phyloP scores from a whole-genome alignment of 2,329 filamentous ascomycete genomes.

The Talaromyces sp. region DNA sequence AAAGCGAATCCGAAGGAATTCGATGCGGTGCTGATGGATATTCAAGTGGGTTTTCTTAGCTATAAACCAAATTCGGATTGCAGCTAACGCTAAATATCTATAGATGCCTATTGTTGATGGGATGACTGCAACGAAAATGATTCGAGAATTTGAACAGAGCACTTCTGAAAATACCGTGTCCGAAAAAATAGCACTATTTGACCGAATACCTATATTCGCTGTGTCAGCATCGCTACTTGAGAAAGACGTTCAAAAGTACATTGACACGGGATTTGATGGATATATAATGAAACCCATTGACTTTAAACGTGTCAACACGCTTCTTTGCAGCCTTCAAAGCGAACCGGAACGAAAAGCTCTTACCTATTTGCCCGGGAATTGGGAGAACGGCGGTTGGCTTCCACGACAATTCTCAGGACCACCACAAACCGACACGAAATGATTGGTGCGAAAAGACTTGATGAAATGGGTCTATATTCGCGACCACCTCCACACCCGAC shows the following conservation, averaged over 20 bases:
- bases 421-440: background rate
- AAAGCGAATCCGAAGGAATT: constrained; percentile 59
- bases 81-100: background rate
- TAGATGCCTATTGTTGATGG: constrained; percentile 94
- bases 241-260: constrained; percentile 62
- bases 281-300: constrained; percentile 90
- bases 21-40: constrained; percentile 85
- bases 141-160: constrained; percentile 65
- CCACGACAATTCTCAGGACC: constrained; percentile 15
- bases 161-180: constrained; percentile 53
- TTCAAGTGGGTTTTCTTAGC: constrained; percentile 62
- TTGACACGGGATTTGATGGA: constrained; percentile 77
- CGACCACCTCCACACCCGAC: background rate
- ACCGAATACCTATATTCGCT: constrained; percentile 74
- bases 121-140: constrained; percentile 75
- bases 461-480: background rate
- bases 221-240: constrained; percentile 81
- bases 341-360: constrained; percentile 53
- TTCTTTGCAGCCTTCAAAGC: constrained; percentile 67
- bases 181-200: constrained; percentile 54
- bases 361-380: constrained; percentile 66
- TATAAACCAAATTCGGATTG: background rate
- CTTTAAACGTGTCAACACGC: constrained; percentile 65
- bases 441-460: background rate
- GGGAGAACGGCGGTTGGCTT: constrained; percentile 90